Evolutionary conservation across 1,284 basidiomycete species (phyloP).

Genomic region (Ustilago cynodontis): DNA sequence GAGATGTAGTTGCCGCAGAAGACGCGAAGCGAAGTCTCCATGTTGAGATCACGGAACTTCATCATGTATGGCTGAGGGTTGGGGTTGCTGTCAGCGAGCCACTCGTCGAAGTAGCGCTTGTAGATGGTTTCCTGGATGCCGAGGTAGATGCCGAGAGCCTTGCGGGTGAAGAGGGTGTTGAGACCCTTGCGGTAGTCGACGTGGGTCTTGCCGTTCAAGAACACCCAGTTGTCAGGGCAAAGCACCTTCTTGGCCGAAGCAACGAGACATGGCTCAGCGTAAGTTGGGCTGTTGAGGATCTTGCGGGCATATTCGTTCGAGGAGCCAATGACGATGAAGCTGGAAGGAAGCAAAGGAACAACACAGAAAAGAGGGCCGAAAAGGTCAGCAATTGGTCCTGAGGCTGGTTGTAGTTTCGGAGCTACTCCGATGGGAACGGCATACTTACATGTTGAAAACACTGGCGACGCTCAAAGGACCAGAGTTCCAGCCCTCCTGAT

Average conservation of each 20-base stretch:
- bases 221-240: conserved; percentile 94
- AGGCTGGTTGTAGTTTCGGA: background rate
- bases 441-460: conserved; percentile 67
- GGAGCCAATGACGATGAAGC: conserved; percentile 69
- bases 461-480: conserved; percentile 69
- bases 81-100: conserved; percentile 65
- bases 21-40: conserved; percentile 95
- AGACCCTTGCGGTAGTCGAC: conserved; percentile 93
- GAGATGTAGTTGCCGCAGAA: conserved; percentile 94
- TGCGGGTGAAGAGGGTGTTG: conserved; percentile 90
- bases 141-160: conserved; percentile 80
- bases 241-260: conserved; percentile 91
- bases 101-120: conserved; percentile 78
- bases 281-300: conserved; percentile 68
- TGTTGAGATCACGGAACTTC: conserved; percentile 91
- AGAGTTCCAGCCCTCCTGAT: conserved; percentile 68
- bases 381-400: conserved; percentile 10
- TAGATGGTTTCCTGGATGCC: conserved; percentile 87
- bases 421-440: background rate
- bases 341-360: conserved; percentile 10
- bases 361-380: background rate
- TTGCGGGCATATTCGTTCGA: conserved; percentile 68
- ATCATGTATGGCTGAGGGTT: conserved; percentile 78
- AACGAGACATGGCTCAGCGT: conserved; percentile 82
- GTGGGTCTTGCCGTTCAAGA: conserved; percentile 92